Base-by-base conservation (phyloP, 345 rosid species). In the Acer campestre region DNA sequence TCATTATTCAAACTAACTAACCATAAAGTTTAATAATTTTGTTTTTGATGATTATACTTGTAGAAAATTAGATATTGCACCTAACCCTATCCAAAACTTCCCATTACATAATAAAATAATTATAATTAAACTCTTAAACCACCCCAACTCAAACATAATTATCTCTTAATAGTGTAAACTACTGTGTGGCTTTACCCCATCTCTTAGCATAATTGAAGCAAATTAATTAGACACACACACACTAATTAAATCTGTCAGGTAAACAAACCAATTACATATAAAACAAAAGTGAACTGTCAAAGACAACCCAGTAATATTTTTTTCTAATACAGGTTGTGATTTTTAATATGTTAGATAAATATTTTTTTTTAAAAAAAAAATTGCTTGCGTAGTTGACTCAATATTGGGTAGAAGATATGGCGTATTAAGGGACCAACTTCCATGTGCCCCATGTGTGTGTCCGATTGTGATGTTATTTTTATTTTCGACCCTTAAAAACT, bases 391-490 rank as follows among this genome's bases (percentile, higher is more conserved):
- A 65, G 71, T 66, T 75, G 71, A 66, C 70, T 67, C 53, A 9
- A 59, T 59, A 64, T 35, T 75, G 62, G 68, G 62, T n/a, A 49
- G 17, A 64, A 75, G 29, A 27, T 48, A 4, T 49, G 63, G 71
- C 51, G 27, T n/a, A 49, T 35, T 12, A 35, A 35, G 2, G 63
- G 71, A 31, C 78, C 71, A 35, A 75, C 63, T 75, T 11, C 35
- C 78, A 66, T 75, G 78, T 75, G 78, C 78, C 7, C 61, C 78
- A 75, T 49, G 71, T 65, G 78, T 46, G 1, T 73, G 25, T 61
- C 56, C 46, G 46, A 48, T 62, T 46, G 46, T 48, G 61, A 74
- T 48, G 55, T 42, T 49, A 35, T 14, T 2, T 49, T 49, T 12
- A 12, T 13, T 11, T 13, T 35, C 38, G 6, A 58, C 20, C 25